Evolutionary conservation across 2,329 filamentous ascomycete species (phyloP), one percentile per base, ranked within the genome.

Genomic region (Apiospora sp.): DNA sequence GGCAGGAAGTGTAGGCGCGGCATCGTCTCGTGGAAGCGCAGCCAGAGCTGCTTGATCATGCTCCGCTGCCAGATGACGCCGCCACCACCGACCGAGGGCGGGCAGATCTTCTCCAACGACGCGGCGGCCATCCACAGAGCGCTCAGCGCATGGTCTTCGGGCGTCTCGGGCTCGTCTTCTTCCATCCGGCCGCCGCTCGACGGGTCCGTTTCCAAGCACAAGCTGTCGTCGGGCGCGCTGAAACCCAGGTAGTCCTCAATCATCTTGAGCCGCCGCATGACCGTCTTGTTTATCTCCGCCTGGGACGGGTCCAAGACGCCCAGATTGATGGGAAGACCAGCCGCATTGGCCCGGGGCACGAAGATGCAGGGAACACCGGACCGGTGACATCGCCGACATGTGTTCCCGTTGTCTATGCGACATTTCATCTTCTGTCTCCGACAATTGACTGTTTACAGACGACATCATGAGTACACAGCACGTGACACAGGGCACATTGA

Each of bases 1-100:
- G 85, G 84, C 14, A 86, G 79, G 69, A 86, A 86, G 73, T 86
- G 85, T 3, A 86, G 75, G 0, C 83, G 83, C 0, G 83, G 84
- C 81, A 85, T 85, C 46, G 81, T 83, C 44, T 84, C 82, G 72
- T 86, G 82, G 69, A 86, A 86, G 5, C 83, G 80, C 16, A 79
- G 76, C 82, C 81, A 84, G 1, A 84, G 75, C 10, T 81, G 77
- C 51, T 80, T 79, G 44, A 83, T 79, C 16, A 79, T 77, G 7
- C 73, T 67, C 16, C 75, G 78, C n/a, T 78, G 77, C 81, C 82
- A 84, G 16, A 83, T 77, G 2, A 72, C 76, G 6, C 74, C 72
- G n/a, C 76, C 74, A 37, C 75, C 74, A 0, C 75, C 75, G 3
- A 30, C 27, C 27, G 77, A 74, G 43, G 77, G 78, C 27, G 41